Evolutionary conservation across 1,139 yeast genomes (phyloP).

Genomic region (Meyerozyma athensensis): DNA sequence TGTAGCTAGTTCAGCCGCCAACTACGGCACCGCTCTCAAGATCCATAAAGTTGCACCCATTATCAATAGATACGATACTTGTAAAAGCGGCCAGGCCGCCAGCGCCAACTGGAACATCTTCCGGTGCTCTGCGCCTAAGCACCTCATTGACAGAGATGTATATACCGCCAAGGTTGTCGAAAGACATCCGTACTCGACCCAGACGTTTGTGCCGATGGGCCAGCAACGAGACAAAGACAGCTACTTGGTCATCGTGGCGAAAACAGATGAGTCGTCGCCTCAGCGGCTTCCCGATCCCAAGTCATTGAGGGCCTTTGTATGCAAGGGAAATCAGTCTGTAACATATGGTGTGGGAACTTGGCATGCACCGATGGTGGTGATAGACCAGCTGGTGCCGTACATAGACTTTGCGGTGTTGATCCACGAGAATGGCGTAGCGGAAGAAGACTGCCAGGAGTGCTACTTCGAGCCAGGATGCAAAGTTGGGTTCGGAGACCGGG

Average conservation of each 20-base stretch:
- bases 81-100: conserved; percentile 43
- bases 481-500: conserved; percentile 24
- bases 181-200: conserved; percentile 88
- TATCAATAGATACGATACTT: conserved; percentile 42
- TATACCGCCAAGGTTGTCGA: conserved; percentile 73
- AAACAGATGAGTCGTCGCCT: conserved; percentile 36
- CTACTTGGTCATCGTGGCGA: conserved; percentile 79
- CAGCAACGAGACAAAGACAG: conserved; percentile 44
- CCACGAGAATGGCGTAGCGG: conserved; percentile 74
- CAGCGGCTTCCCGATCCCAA: conserved; percentile 55
- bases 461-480: conserved; percentile 58
- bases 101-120: conserved; percentile 79
- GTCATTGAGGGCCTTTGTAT: conserved; percentile 61
- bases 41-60: conserved; percentile 69
- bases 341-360: conserved; percentile 71
- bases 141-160: conserved; percentile 36
- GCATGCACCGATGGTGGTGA: conserved; percentile 94
- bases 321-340: conserved; percentile 81
- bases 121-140: conserved; percentile 71
- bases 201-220: conserved; percentile 89
- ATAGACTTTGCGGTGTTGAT: conserved; percentile 83
- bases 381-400: conserved; percentile 43
- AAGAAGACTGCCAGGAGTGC: conserved; percentile 81
- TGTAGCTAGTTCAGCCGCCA: conserved; percentile 49
- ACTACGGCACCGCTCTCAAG: conserved; percentile 91